A percentile compares a stretch with the other conserved stretches of the same genome.
Conservation (phyloP, 2,329 filamentous ascomycete species). For the Amauroascus verrucosus region DNA sequence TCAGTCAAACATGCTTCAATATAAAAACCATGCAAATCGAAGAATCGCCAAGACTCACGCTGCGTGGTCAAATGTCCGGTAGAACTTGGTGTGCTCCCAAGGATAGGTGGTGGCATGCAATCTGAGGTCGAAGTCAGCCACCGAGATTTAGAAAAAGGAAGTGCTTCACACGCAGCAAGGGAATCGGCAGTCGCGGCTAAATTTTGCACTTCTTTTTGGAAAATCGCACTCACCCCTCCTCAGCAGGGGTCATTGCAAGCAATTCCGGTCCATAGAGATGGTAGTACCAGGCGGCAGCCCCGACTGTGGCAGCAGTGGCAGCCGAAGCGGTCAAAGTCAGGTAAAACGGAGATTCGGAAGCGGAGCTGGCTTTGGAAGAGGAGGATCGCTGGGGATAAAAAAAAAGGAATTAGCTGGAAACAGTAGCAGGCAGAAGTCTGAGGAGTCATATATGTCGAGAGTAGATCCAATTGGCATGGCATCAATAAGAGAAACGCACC, state of each 20-base stretch:
- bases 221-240: conserved; percentile 82
- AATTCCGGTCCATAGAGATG: conserved; percentile 85
- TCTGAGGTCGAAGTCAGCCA: conserved; percentile 42
- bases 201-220: too few species aligned
- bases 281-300: conserved; percentile 93
- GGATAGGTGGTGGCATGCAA: conserved; percentile 86
- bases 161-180: too few species aligned
- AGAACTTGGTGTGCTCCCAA: conserved; percentile 86
- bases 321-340: conserved; percentile 78
- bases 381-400: conserved; percentile 38
- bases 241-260: conserved; percentile 80
- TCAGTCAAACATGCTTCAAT: background rate
- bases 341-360: conserved; percentile 57
- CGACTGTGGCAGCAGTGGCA: conserved; percentile 76
- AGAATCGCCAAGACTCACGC: conserved; percentile 54
- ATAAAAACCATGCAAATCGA: background rate
- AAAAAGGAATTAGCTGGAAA: background rate
- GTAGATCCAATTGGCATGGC: conserved; percentile 1
- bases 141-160: background rate
- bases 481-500: conserved; percentile 49
- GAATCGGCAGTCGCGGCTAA: background rate
- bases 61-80: conserved; percentile 94
- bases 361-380: conserved; percentile 51
- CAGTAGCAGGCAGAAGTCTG: background rate
- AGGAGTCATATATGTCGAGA: background rate